Evolutionary conservation across 192 early-diverging fungal genomes (phyloP).

Genomic region (Cetraspora pellucida): DNA sequence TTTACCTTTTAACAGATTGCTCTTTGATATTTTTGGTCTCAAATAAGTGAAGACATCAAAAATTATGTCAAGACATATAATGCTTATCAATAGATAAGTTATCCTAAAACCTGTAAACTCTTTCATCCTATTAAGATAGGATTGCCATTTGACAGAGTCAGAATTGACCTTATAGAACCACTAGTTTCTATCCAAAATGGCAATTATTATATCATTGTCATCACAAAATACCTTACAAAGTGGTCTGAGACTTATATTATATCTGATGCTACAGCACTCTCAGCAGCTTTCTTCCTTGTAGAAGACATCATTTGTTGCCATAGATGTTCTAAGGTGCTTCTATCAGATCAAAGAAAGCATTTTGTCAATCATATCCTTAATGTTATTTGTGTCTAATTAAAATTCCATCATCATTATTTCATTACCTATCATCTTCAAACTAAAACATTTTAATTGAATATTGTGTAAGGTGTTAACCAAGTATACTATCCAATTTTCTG

Average conservation of each 20-base stretch:
- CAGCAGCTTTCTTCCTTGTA: conserved; percentile 5
- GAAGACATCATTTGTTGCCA: conserved; percentile 24
- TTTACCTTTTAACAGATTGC: no score
- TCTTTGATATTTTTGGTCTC: not conserved
- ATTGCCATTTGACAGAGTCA: conserved; percentile 9
- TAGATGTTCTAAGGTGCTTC: conserved; percentile 7
- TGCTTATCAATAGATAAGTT: conserved; percentile 18
- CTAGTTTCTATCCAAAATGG: not conserved
- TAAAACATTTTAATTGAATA: not conserved
- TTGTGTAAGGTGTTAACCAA: no score
- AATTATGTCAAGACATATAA: conserved; percentile 34
- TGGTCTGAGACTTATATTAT: conserved; percentile 20
- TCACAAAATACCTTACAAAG: conserved; percentile 29
- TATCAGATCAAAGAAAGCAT: conserved; percentile 29
- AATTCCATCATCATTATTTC: not conserved
- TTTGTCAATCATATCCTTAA: conserved; percentile 5
- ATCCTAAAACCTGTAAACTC: not conserved
- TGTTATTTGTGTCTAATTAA: not conserved
- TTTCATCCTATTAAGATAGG: not conserved
- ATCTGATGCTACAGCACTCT: not conserved
- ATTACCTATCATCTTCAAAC: not conserved
- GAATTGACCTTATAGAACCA: conserved; percentile 28
- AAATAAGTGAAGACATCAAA: conserved; percentile 11
- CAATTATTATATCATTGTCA: conserved; percentile 33
- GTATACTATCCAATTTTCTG: not conserved